A percentile compares a stretch with the other conserved stretches of the same genome.
These are phyloP conservation scores for Monilinia fructicola DNA, from an alignment of 2,329 filamentous ascomycete species.

Conservation along the genomic window DNA sequence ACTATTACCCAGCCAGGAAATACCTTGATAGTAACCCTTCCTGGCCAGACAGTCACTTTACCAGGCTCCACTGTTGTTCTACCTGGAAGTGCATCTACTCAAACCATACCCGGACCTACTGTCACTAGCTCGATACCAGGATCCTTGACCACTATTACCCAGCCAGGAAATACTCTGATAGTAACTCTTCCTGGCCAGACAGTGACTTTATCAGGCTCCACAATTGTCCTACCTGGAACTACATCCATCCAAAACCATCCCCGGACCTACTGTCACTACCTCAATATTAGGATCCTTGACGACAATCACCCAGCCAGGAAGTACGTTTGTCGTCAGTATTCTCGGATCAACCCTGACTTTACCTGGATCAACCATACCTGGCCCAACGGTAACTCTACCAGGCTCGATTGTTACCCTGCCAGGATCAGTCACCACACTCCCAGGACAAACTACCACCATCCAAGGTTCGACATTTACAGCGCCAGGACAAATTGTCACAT, in stretches of 20 bases:
- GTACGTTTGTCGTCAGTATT: background rate
- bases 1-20: slow-evolving; percentile 1
- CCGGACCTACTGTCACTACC: slow-evolving; percentile 21
- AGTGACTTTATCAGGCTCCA: slow-evolving; percentile 5
- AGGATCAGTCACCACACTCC: slow-evolving; percentile 1
- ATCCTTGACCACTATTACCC: slow-evolving; percentile 16
- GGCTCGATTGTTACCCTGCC: slow-evolving; percentile 4
- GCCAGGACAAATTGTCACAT: background rate
- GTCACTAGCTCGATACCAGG: slow-evolving; percentile 24
- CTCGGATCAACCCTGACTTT: background rate
- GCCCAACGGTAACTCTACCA: background rate
- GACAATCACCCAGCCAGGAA: slow-evolving; percentile 7
- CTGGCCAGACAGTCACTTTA: slow-evolving; percentile 5
- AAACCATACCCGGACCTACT: slow-evolving; percentile 23
- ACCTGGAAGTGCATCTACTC: background rate
- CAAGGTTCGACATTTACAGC: slow-evolving; percentile 10
- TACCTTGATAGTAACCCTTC: background rate
- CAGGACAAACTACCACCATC: background rate
- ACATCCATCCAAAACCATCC: slow-evolving; percentile 11
- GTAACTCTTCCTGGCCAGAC: slow-evolving; percentile 2
- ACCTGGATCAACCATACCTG: background rate
- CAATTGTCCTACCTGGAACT: background rate
- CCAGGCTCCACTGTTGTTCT: slow-evolving; percentile 3
- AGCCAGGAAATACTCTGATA: slow-evolving; percentile 21
- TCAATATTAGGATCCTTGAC: slow-evolving; percentile 27